These are phyloP conservation scores for Paxillus rubicundulus DNA, from an alignment of 768 basidiomycete species.

Conservation along the genomic window DNA sequence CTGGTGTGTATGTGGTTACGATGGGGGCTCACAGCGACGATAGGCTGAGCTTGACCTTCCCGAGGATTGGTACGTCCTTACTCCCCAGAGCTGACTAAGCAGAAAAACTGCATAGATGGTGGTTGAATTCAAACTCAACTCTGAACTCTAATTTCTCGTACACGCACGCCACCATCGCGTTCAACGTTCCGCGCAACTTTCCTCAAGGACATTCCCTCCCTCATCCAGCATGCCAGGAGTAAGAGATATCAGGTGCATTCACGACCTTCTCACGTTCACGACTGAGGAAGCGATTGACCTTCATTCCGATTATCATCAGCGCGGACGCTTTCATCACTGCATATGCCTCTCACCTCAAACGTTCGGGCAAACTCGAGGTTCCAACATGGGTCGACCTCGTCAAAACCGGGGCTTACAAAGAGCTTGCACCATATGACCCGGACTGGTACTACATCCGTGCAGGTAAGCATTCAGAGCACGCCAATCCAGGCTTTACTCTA, in stretches of 20 bases:
- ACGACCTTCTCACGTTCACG: conserved; percentile 3
- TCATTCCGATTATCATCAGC: conserved; percentile 41
- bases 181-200: conserved; percentile 41
- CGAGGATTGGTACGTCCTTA: too few species aligned
- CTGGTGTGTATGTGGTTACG: too few species aligned
- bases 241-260: conserved; percentile 70
- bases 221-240: conserved; percentile 70
- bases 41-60: background rate
- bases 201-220: conserved; percentile 42
- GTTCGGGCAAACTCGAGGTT: conserved; percentile 98
- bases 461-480: conserved; percentile 53
- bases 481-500: background rate
- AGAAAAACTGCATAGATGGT: conserved; percentile 39
- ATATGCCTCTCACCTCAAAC: conserved; percentile 95
- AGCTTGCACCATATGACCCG: conserved; percentile 97
- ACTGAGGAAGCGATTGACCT: conserved; percentile 18
- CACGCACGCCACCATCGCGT: conserved; percentile 52
- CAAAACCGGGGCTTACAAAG: conserved; percentile 97
- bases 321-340: conserved; percentile 92
- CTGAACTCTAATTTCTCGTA: conserved; percentile 35
- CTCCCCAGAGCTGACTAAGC: conserved; percentile 48
- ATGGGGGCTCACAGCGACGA: too few species aligned
- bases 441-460: conserved; percentile 99
- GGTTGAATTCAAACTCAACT: conserved; percentile 36
- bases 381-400: conserved; percentile 98